These are phyloP conservation scores for Candolleomyces aberdarensis DNA, from an alignment of 768 basidiomycete species.

Conservation along the genomic window DNA sequence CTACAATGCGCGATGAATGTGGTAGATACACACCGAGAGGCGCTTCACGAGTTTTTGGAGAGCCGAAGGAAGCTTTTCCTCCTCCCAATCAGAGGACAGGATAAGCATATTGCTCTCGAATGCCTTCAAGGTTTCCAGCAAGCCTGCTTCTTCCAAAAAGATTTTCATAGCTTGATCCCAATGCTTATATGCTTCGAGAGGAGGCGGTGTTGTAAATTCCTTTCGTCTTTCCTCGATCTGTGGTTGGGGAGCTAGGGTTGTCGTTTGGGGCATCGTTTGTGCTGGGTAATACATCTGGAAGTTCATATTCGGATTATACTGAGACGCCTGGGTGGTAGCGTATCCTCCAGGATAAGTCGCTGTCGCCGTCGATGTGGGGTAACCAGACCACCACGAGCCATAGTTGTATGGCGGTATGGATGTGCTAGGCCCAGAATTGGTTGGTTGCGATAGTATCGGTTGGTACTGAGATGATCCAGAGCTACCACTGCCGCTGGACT, in stretches of 20 bases:
- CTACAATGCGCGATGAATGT: background rate
- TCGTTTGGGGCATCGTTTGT: background rate
- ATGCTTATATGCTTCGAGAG: conserved; percentile 39
- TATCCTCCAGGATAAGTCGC: background rate
- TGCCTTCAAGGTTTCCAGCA: conserved; percentile 57
- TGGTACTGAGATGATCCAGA: background rate
- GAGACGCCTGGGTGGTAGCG: background rate
- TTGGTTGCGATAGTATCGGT: conserved; percentile 2
- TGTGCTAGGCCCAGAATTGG: conserved; percentile 13
- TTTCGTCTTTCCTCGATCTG: background rate
- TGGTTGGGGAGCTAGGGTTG: background rate
- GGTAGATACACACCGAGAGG: conserved; percentile 7
- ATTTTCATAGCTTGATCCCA: conserved; percentile 59
- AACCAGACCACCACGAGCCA: conserved; percentile 11
- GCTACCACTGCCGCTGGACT: conserved; percentile 15
- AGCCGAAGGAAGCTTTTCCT: conserved; percentile 51
- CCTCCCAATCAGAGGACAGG: conserved; percentile 66
- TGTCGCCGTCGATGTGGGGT: conserved; percentile 5
- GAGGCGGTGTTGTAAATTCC: conserved; percentile 2
- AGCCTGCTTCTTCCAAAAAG: conserved; percentile 53
- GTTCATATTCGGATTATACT: background rate
- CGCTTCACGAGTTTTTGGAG: conserved; percentile 40
- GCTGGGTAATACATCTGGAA: background rate
- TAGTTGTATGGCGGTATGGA: conserved; percentile 4
- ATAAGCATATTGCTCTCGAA: conserved; percentile 72